These are phyloP conservation scores for Euryodendron excelsum DNA, from an alignment of 148 eudicot species.

Conservation along the genomic window DNA sequence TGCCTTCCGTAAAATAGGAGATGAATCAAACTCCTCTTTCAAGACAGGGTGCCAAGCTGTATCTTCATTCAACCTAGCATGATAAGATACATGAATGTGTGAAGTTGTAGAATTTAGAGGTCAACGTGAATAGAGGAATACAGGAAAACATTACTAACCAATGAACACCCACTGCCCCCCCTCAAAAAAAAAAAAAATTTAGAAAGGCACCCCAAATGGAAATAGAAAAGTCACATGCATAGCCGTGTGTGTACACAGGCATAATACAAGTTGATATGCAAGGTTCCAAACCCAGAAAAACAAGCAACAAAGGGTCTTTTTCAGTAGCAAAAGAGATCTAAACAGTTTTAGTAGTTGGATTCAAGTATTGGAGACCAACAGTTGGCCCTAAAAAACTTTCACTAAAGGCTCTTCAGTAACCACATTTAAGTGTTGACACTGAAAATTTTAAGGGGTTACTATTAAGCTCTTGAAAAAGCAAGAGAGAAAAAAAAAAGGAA, in stretches of 20 bases:
- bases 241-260: too few relatives aligned
- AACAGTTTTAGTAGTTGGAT: not conserved
- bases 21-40: constrained; percentile 55
- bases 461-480: too few relatives aligned
- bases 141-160: too few relatives aligned
- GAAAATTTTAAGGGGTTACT: too few relatives aligned
- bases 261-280: too few relatives aligned
- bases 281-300: too few relatives aligned
- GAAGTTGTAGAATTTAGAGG: not conserved
- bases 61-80: constrained; percentile 70
- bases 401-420: not conserved
- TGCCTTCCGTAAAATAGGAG: constrained; percentile 61
- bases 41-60: constrained; percentile 87
- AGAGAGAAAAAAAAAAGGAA: too few relatives aligned
- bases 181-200: too few relatives aligned
- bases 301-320: too few relatives aligned
- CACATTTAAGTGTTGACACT: not conserved
- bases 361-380: not conserved
- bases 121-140: not conserved
- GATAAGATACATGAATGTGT: not conserved
- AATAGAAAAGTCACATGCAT: not conserved
- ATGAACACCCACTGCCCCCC: too few relatives aligned
- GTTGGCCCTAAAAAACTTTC: not conserved
- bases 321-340: not conserved
- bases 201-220: not conserved